Evolutionary conservation across 2,329 filamentous ascomycete genomes (phyloP).

Genomic region (Leptographium lundbergii): DNA sequence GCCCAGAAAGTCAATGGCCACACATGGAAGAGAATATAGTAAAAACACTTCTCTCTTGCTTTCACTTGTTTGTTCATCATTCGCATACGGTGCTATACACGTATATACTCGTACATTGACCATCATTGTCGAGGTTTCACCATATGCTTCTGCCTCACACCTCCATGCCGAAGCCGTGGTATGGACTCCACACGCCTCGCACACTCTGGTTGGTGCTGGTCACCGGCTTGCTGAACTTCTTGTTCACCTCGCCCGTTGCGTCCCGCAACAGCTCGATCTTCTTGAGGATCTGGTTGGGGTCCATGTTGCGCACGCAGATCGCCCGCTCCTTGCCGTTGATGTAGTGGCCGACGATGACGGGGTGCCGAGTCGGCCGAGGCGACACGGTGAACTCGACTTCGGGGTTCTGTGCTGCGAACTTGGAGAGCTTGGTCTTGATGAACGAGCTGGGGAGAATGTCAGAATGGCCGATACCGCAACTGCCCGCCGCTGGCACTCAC

Average conservation of each 20-base stretch:
- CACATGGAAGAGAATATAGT: background rate
- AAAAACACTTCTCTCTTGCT: background rate
- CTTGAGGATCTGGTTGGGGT: slow-evolving; percentile 64
- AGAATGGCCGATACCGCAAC: background rate
- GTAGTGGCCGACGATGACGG: slow-evolving; percentile 78
- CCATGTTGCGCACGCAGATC: slow-evolving; percentile 79
- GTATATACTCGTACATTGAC: slow-evolving; percentile 4
- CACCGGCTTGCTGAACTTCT: slow-evolving; percentile 49
- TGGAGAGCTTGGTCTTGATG: slow-evolving; percentile 61
- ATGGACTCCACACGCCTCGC: slow-evolving; percentile 59
- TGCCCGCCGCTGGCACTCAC: slow-evolving; percentile 31
- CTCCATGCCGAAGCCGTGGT: slow-evolving; percentile 46
- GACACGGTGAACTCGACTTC: slow-evolving; percentile 86
- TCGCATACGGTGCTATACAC: background rate
- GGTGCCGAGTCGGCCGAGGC: slow-evolving; percentile 79
- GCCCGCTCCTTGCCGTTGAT: slow-evolving; percentile 81
- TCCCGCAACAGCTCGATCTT: slow-evolving; percentile 66
- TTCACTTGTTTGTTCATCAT: background rate
- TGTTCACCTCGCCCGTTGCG: slow-evolving; percentile 63
- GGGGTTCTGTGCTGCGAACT: slow-evolving; percentile 71
- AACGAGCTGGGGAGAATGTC: slow-evolving; percentile 48
- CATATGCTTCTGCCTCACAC: slow-evolving; percentile 26
- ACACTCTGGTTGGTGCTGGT: slow-evolving; percentile 53
- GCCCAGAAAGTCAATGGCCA: background rate
- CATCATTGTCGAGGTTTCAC: background rate